Conservation (phyloP, 177 flowering plant species). For the Tripterygium wilfordii region DNA sequence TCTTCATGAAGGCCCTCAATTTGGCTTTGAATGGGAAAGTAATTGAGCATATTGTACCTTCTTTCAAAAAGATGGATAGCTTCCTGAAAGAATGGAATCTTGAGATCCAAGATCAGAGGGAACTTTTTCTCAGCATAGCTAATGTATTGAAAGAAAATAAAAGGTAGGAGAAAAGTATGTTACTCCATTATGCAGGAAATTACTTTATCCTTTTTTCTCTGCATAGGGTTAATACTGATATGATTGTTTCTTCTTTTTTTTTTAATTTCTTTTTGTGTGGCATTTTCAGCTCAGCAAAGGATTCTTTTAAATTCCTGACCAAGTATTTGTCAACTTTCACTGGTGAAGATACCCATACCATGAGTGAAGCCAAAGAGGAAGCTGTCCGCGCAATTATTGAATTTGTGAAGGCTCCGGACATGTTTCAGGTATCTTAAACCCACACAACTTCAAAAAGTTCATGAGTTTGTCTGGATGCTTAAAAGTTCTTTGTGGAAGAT, state of each 20-base stretch:
- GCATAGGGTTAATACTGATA: too few relatives aligned
- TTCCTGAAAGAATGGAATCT: slow-evolving; percentile 93
- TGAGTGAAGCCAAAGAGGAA: slow-evolving; percentile 88
- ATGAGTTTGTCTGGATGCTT: too few relatives aligned
- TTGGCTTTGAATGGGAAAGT: slow-evolving; percentile 78
- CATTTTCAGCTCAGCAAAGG: slow-evolving; percentile 63
- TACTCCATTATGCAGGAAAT: background rate
- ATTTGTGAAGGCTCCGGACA: slow-evolving; percentile 83
- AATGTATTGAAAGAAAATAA: slow-evolving; percentile 73
- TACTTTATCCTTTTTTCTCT: background rate
- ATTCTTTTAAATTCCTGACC: slow-evolving; percentile 65
- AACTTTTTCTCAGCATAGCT: slow-evolving; percentile 66
- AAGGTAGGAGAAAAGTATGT: slow-evolving; percentile 36
- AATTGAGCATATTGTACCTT: slow-evolving; percentile 66
- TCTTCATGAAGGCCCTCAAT: slow-evolving; percentile 76
- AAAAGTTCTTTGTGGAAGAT: too few relatives aligned
- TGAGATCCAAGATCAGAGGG: slow-evolving; percentile 65
- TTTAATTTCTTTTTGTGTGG: slow-evolving; percentile 1
- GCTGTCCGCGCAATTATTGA: slow-evolving; percentile 79
- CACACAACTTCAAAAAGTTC: too few relatives aligned
- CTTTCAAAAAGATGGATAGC: slow-evolving; percentile 78
- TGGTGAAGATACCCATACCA: slow-evolving; percentile 55
- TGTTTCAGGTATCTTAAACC: slow-evolving; percentile 65
- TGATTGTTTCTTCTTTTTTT: background rate
- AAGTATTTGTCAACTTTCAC: slow-evolving; percentile 92